phyloP scores from a whole-genome alignment of 2,329 filamentous ascomycete genomes.

The Verticillium dahliae region DNA sequence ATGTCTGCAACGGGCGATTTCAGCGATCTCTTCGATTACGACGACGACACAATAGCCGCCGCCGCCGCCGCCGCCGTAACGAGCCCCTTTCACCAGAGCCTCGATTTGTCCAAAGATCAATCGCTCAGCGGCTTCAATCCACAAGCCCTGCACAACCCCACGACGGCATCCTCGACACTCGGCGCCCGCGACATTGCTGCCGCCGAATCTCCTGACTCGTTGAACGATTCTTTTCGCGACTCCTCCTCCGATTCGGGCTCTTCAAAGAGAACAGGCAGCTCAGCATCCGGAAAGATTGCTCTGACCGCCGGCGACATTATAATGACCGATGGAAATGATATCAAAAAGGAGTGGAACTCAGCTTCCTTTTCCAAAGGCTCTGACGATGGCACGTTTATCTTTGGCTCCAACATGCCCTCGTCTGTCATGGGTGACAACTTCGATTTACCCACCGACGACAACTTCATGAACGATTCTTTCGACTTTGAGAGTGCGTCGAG shows the following conservation, averaged over 20 bases:
- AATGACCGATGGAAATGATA: slow-evolving; percentile 33
- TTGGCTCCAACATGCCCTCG: slow-evolving; percentile 19
- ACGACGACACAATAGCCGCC: slow-evolving; percentile 22
- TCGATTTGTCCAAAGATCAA: slow-evolving; percentile 1
- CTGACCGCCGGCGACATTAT: slow-evolving; percentile 32
- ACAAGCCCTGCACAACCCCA: slow-evolving; percentile 7
- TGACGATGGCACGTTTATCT: slow-evolving; percentile 29
- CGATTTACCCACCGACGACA: slow-evolving; percentile 25
- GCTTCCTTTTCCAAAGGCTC: slow-evolving; percentile 6
- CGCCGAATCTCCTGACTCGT: slow-evolving; percentile 33
- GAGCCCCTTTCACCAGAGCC: slow-evolving; percentile 18
- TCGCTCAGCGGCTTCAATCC: slow-evolving; percentile 2
- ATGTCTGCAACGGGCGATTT: slow-evolving; percentile 21
- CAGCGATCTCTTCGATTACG: slow-evolving; percentile 28
- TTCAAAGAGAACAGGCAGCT: slow-evolving; percentile 40
- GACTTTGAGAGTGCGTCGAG: slow-evolving; percentile 54
- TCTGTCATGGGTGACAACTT: slow-evolving; percentile 20
- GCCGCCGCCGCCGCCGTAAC: slow-evolving; percentile 22
- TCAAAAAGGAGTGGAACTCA: slow-evolving; percentile 34
- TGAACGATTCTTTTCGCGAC: slow-evolving; percentile 34
- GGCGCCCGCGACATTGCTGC: slow-evolving; percentile 17
- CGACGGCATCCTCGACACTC: slow-evolving; percentile 9
- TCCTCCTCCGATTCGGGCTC: slow-evolving; percentile 46
- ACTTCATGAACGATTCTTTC: slow-evolving; percentile 42
- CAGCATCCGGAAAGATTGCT: slow-evolving; percentile 36